phyloP scores from a whole-genome alignment of 352 stramenopile species.

The Phytophthora uliginosa region DNA sequence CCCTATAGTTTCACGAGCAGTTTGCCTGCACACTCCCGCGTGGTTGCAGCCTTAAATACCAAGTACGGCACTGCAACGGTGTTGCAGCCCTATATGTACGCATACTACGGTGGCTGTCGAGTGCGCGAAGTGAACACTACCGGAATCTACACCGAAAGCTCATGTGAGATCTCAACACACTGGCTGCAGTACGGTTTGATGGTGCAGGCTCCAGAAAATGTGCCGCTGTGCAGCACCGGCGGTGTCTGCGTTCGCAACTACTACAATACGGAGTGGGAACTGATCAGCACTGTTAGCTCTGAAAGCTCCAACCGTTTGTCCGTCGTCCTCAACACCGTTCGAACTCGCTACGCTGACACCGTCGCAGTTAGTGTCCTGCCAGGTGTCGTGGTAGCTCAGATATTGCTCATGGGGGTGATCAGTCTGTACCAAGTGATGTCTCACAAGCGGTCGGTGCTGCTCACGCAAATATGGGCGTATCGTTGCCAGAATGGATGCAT shows the following conservation, averaged over 20 bases:
- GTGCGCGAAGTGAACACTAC: conserved; percentile 14
- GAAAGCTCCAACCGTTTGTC: background rate
- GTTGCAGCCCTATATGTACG: conserved; percentile 12
- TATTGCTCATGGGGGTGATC: conserved; percentile 19
- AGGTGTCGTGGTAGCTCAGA: conserved; percentile 22
- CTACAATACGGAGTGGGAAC: conserved; percentile 23
- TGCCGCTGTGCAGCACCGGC: conserved; percentile 13
- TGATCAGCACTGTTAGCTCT: background rate
- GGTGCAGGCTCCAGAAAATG: conserved; percentile 17
- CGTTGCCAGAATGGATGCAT: conserved; percentile 15
- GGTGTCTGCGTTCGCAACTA: conserved; percentile 25
- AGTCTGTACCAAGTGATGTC: conserved; percentile 28
- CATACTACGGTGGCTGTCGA: conserved; percentile 24
- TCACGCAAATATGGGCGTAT: conserved; percentile 36
- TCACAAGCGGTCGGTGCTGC: conserved; percentile 19
- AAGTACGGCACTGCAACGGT: conserved; percentile 6
- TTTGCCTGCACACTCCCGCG: background rate
- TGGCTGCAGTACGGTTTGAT: conserved; percentile 22
- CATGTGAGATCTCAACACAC: background rate
- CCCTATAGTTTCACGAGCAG: conserved; percentile 24
- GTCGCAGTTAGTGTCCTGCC: conserved; percentile 17
- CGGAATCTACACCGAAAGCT: conserved; percentile 17
- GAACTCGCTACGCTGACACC: conserved; percentile 17
- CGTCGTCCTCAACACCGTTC: conserved; percentile 12
- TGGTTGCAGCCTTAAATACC: background rate